A percentile compares a stretch with the other conserved stretches of the same genome.
These are phyloP conservation scores for Dacryopinax primogenitus DNA, from an alignment of 768 basidiomycete species.

Conservation along the genomic window DNA sequence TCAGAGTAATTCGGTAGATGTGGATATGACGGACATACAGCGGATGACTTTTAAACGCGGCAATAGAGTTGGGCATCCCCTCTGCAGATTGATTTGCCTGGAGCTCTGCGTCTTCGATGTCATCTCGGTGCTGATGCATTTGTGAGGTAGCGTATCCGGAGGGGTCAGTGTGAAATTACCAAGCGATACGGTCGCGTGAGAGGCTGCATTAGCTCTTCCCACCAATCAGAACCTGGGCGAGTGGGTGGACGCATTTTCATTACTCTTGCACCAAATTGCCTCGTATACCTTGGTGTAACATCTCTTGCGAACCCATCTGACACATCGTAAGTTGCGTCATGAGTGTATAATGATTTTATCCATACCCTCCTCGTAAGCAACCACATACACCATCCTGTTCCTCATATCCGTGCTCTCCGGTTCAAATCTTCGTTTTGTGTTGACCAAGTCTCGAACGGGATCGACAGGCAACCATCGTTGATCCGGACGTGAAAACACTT, in stretches of 20 bases:
- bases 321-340: background rate
- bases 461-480: slow-evolving; percentile 88
- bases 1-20: background rate
- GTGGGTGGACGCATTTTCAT: slow-evolving; percentile 26
- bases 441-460: slow-evolving; percentile 65
- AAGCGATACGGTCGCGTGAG: slow-evolving; percentile 69
- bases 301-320: slow-evolving; percentile 78
- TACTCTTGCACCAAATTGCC: slow-evolving; percentile 60
- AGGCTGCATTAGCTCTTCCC: slow-evolving; percentile 52
- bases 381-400: slow-evolving; percentile 84
- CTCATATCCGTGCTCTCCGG: slow-evolving; percentile 44
- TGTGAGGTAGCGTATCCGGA: background rate
- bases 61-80: slow-evolving; percentile 82
- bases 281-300: slow-evolving; percentile 80
- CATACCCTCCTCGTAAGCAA: slow-evolving; percentile 74
- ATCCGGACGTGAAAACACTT: slow-evolving; percentile 89
- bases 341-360: background rate
- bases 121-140: slow-evolving; percentile 63
- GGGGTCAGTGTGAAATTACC: slow-evolving; percentile 35
- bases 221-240: slow-evolving; percentile 47
- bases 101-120: slow-evolving; percentile 83
- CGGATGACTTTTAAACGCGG: slow-evolving; percentile 93
- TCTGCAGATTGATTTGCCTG: slow-evolving; percentile 62
- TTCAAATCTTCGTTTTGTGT: slow-evolving; percentile 70
- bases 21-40: slow-evolving; percentile 39